These are phyloP conservation scores for Aspergillus aculeatus DNA, from an alignment of 2,329 filamentous ascomycete genomes.

Conservation along the genomic window DNA sequence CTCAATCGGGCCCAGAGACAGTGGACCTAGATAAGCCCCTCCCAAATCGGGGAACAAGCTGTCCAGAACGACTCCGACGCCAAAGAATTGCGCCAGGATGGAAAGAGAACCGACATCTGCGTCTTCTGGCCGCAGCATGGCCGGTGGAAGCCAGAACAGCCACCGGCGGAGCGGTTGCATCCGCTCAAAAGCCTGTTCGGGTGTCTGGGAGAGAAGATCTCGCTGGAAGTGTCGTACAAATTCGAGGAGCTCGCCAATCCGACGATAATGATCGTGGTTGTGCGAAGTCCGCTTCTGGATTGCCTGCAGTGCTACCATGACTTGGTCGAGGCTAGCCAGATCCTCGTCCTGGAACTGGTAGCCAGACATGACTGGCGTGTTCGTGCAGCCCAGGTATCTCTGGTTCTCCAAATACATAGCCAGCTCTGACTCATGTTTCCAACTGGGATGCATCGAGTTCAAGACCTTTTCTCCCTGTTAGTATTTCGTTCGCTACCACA, in stretches of 20 bases:
- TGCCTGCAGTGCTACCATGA: slow-evolving; percentile 60
- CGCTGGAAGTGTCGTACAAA: slow-evolving; percentile 72
- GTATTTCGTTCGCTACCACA: not conserved
- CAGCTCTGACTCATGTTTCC: slow-evolving; percentile 77
- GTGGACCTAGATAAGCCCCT: slow-evolving; percentile 78
- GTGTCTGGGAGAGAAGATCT: slow-evolving; percentile 66
- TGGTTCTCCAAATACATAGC: slow-evolving; percentile 45
- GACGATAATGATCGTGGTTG: slow-evolving; percentile 66
- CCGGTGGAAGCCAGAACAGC: slow-evolving; percentile 93
- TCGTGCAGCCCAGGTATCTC: slow-evolving; percentile 36
- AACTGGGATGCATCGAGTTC: slow-evolving; percentile 80
- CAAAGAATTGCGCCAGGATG: slow-evolving; percentile 88
- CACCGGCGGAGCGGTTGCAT: slow-evolving; percentile 85
- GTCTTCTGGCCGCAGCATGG: slow-evolving; percentile 73
- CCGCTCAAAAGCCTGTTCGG: slow-evolving; percentile 84
- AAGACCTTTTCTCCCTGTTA: slow-evolving; percentile 54
- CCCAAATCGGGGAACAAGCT: slow-evolving; percentile 90
- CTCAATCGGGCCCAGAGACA: slow-evolving; percentile 78
- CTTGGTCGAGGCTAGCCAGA: slow-evolving; percentile 65
- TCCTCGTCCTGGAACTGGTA: slow-evolving; percentile 60
- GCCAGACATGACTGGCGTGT: slow-evolving; percentile 34
- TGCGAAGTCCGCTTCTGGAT: slow-evolving; percentile 65
- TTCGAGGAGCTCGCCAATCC: slow-evolving; percentile 66
- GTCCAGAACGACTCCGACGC: slow-evolving; percentile 80
- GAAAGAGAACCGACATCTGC: slow-evolving; percentile 75